phyloP scores from a whole-genome alignment of 257 asterid species.

The Orobanche coerulescens region DNA sequence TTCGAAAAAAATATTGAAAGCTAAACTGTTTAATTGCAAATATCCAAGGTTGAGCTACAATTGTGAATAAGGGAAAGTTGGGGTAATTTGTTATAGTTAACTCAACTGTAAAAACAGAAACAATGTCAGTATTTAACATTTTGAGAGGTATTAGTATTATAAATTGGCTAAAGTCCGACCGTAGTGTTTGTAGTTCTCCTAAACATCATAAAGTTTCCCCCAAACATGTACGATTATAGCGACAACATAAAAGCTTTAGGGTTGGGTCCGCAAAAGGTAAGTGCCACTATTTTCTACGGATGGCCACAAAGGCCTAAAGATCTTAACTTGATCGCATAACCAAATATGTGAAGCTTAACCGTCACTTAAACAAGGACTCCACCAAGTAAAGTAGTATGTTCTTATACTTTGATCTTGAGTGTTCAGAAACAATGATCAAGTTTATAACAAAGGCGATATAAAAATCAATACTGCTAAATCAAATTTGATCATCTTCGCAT shows the following conservation, averaged over 20 bases:
- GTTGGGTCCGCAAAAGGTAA: neutral
- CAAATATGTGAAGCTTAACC: neutral
- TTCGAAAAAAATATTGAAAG: too few species aligned
- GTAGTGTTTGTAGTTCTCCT: neutral
- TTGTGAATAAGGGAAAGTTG: too few species aligned
- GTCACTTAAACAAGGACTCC: neutral
- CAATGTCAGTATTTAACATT: neutral
- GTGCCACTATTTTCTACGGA: neutral
- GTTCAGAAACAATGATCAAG: neutral
- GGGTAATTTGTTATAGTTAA: too few species aligned
- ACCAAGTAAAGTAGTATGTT: too few species aligned
- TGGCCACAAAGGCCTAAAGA: neutral
- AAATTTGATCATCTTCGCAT: conserved; percentile 9
- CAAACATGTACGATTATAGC: neutral
- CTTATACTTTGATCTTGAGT: neutral
- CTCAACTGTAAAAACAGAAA: too few species aligned
- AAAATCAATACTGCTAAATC: neutral
- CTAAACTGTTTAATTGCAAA: too few species aligned
- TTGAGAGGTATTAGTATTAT: neutral
- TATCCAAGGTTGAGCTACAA: too few species aligned
- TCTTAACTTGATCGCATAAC: neutral
- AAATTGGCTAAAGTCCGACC: neutral
- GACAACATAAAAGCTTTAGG: neutral
- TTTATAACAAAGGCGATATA: conserved; percentile 1
- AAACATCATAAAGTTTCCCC: too few species aligned